These are phyloP conservation scores for Schwanniomyces pseudopolymorphus DNA, from an alignment of 805 yeast species.

Conservation along the genomic window DNA sequence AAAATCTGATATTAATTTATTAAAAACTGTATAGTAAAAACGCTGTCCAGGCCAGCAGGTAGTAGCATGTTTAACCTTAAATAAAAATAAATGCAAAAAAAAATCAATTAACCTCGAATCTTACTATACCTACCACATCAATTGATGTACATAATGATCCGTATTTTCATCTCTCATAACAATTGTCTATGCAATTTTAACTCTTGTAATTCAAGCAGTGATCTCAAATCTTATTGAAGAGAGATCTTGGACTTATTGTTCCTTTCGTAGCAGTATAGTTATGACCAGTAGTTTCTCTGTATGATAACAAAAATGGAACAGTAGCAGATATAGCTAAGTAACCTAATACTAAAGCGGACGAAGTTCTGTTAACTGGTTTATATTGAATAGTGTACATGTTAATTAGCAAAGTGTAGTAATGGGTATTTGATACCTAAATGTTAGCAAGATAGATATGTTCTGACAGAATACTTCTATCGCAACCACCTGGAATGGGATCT, in stretches of 20 bases:
- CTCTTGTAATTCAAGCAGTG: neutral
- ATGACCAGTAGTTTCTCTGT: conserved; percentile 29
- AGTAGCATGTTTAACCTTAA: neutral
- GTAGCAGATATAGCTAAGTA: conserved; percentile 41
- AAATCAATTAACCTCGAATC: neutral
- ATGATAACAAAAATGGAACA: conserved; percentile 40
- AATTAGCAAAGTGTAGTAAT: neutral
- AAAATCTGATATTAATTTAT: neutral
- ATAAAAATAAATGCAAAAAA: neutral
- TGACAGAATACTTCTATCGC: neutral
- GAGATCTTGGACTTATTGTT: conserved; percentile 31
- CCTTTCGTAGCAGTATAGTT: conserved; percentile 29
- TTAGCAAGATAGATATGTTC: neutral
- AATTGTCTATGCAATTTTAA: neutral
- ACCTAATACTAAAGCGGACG: conserved; percentile 32
- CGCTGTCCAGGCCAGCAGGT: neutral
- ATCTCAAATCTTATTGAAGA: conserved; percentile 33
- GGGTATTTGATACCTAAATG: neutral
- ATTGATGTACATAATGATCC: neutral
- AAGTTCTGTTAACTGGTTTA: conserved; percentile 12
- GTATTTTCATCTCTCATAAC: neutral
- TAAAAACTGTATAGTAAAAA: neutral
- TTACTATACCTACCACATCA: neutral
- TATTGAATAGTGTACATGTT: conserved; percentile 21
- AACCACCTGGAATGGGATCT: neutral